These are phyloP conservation scores for Aspergillus indologenus DNA, from an alignment of 495 filamentous ascomycete genomes.

Conservation along the genomic window DNA sequence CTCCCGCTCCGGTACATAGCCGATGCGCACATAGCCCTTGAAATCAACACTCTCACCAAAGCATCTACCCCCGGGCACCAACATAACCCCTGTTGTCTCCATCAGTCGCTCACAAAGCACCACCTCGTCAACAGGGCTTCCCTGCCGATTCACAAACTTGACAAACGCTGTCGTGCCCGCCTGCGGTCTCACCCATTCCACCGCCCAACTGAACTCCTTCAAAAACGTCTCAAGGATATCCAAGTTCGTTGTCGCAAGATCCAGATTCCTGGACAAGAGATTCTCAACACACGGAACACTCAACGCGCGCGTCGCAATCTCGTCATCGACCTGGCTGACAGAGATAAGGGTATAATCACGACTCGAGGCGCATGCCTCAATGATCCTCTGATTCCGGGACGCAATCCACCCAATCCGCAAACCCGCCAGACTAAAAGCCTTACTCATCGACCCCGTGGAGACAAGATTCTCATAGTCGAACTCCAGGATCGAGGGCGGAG, in stretches of 20 bases:
- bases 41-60: slow-evolving; percentile 73
- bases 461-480: slow-evolving; percentile 69
- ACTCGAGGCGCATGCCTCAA: slow-evolving; percentile 61
- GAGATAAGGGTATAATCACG: slow-evolving; percentile 86
- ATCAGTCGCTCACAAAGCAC: slow-evolving; percentile 68
- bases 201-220: slow-evolving; percentile 61
- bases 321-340: slow-evolving; percentile 78
- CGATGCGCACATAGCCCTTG: slow-evolving; percentile 73
- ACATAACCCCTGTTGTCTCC: slow-evolving; percentile 71
- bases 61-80: slow-evolving; percentile 71
- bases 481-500: slow-evolving; percentile 67
- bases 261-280: slow-evolving; percentile 66
- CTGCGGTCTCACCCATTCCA: slow-evolving; percentile 71
- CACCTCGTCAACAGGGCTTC: slow-evolving; percentile 63
- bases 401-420: slow-evolving; percentile 84
- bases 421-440: slow-evolving; percentile 82
- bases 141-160: slow-evolving; percentile 60
- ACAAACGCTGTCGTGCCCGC: slow-evolving; percentile 84
- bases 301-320: slow-evolving; percentile 72
- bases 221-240: slow-evolving; percentile 43
- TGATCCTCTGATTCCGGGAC: slow-evolving; percentile 57
- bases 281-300: slow-evolving; percentile 58
- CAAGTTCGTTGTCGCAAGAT: slow-evolving; percentile 69
- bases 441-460: slow-evolving; percentile 78
- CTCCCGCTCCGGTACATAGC: slow-evolving; percentile 71